A percentile compares a stretch with the other conserved stretches of the same genome.
These are phyloP conservation scores for Nothomitra cinnamomea DNA, from an alignment of 2,329 filamentous ascomycete genomes.

Conservation along the genomic window DNA sequence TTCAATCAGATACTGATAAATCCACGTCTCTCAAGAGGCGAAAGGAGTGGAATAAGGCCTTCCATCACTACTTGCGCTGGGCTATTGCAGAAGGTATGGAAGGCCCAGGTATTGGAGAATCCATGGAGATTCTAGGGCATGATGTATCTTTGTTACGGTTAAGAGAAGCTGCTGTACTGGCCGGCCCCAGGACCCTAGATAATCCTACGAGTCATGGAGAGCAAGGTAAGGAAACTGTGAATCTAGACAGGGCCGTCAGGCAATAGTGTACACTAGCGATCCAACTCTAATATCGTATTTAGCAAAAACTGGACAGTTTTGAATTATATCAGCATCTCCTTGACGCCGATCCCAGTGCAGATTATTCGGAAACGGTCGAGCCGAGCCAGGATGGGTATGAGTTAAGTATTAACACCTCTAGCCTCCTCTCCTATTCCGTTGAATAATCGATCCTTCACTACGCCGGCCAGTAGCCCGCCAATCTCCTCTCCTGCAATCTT, in stretches of 20 bases:
- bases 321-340: not conserved
- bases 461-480: conserved; percentile 22
- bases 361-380: not conserved
- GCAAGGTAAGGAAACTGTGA: not conserved
- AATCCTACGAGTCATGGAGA: no score
- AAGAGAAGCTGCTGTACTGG: conserved; percentile 17
- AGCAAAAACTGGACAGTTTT: not conserved
- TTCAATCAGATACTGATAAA: not conserved
- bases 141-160: conserved; percentile 31
- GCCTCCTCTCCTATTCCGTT: conserved; percentile 22
- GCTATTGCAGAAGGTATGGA: conserved; percentile 34
- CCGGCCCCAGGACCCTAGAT: not conserved
- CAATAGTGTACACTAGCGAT: not conserved
- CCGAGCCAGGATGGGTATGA: no score
- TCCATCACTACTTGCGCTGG: conserved; percentile 40
- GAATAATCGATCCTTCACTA: conserved; percentile 27
- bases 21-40: conserved; percentile 11
- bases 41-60: conserved; percentile 24
- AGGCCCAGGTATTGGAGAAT: conserved; percentile 35
- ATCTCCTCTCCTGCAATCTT: conserved; percentile 39
- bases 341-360: not conserved
- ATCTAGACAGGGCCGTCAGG: not conserved
- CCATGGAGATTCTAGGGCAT: conserved; percentile 37
- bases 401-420: not conserved
- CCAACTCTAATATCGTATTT: not conserved